phyloP scores from a whole-genome alignment of 306 rosid species.

The Ormosia emarginata region DNA sequence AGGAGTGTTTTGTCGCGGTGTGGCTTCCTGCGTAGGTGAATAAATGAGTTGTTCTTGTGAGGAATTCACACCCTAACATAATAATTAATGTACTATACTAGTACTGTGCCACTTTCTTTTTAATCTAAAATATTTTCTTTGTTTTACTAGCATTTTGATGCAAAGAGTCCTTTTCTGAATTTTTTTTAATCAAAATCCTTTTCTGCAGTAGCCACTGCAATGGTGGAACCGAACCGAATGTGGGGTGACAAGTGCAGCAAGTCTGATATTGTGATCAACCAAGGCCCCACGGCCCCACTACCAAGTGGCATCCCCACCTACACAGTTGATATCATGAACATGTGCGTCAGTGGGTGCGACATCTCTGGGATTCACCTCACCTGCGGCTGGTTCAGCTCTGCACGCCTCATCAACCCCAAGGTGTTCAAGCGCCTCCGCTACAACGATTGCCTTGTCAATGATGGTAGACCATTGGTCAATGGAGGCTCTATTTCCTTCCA shows the following conservation, averaged over 20 bases:
- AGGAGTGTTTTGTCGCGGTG: neutral
- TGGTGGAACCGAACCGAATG: conserved; percentile 58
- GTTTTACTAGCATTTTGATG: neutral
- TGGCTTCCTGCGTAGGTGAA: conserved; percentile 8
- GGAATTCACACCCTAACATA: neutral
- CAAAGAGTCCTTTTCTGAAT: neutral
- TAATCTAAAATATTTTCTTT: too few species aligned
- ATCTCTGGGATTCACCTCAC: conserved; percentile 61
- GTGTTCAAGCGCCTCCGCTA: conserved; percentile 76
- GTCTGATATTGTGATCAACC: conserved; percentile 63
- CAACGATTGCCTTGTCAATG: conserved; percentile 80
- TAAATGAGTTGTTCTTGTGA: neutral
- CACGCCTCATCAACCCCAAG: conserved; percentile 69
- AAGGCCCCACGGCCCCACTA: conserved; percentile 74
- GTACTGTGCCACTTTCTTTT: neutral
- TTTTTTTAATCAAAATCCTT: neutral
- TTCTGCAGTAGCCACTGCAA: conserved; percentile 35
- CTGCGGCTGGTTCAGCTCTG: conserved; percentile 97
- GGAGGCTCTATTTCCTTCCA: conserved; percentile 68
- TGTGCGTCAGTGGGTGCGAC: conserved; percentile 68
- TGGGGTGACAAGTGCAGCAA: conserved; percentile 74
- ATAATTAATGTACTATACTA: neutral
- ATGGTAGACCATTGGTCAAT: conserved; percentile 56
- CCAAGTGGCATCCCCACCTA: conserved; percentile 83
- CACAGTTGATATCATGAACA: conserved; percentile 74